Conservation (phyloP, 768 basidiomycete genomes). For the Auriscalpium microsporum region DNA sequence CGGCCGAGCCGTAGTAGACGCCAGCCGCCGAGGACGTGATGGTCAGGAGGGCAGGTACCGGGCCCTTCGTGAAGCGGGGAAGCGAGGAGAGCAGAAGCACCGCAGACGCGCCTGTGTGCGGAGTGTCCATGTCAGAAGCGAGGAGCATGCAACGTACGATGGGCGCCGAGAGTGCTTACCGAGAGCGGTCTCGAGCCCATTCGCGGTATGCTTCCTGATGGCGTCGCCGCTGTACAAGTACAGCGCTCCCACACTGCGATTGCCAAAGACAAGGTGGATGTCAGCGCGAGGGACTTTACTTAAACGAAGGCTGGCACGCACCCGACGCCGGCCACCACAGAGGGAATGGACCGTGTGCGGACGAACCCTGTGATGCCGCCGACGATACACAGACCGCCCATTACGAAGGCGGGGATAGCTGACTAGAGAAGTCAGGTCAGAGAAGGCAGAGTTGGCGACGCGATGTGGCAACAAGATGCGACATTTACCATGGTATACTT, state of each 20-base stretch:
- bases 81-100: slow-evolving; percentile 63
- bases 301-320: slow-evolving; percentile 25
- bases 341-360: slow-evolving; percentile 70
- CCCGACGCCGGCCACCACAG: slow-evolving; percentile 76
- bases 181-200: slow-evolving; percentile 73
- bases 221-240: slow-evolving; percentile 74
- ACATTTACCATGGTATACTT: background rate
- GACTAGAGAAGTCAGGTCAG: slow-evolving; percentile 38
- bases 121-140: too few species aligned
- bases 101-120: slow-evolving; percentile 56
- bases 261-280: background rate
- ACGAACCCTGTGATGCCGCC: slow-evolving; percentile 71
- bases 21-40: slow-evolving; percentile 50
- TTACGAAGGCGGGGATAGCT: slow-evolving; percentile 71
- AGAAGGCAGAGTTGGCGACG: too few species aligned
- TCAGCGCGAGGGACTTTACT: too few species aligned
- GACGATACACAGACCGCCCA: slow-evolving; percentile 68
- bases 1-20: slow-evolving; percentile 46
- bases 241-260: slow-evolving; percentile 59
- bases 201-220: slow-evolving; percentile 62
- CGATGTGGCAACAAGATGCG: too few species aligned
- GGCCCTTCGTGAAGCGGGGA: slow-evolving; percentile 61
- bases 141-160: background rate
- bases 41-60: slow-evolving; percentile 53
- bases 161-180: slow-evolving; percentile 31